phyloP scores from a whole-genome alignment of 768 basidiomycete genomes.

The Tricholoma furcatifolium region DNA sequence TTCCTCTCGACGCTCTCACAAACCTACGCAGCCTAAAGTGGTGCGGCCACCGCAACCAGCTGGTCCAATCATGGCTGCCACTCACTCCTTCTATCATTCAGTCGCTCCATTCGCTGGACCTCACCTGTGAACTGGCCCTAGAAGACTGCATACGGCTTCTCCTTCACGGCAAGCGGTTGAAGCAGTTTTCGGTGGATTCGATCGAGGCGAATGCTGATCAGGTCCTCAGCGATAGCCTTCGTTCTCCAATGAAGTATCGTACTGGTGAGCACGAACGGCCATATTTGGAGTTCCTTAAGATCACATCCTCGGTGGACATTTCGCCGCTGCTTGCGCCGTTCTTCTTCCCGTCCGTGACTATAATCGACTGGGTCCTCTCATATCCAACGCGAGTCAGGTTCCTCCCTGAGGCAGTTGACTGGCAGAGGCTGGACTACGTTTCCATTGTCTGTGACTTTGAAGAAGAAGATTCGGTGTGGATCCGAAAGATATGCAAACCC shows the following conservation, averaged over 20 bases:
- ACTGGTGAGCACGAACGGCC: conserved; percentile 1
- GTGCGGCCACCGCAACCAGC: background rate
- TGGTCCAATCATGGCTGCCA: conserved; percentile 4
- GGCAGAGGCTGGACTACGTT: background rate
- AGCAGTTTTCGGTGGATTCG: background rate
- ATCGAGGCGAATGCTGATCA: background rate
- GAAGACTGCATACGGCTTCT: conserved; percentile 1
- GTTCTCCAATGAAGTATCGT: background rate
- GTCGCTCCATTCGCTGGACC: conserved; percentile 1
- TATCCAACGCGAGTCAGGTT: background rate
- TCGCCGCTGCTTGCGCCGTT: conserved; percentile 2
- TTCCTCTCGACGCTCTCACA: conserved; percentile 6
- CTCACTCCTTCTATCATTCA: conserved; percentile 3
- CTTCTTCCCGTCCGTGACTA: conserved; percentile 4
- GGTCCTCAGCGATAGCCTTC: background rate
- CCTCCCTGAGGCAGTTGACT: conserved; percentile 3
- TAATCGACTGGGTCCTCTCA: background rate
- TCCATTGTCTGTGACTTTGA: background rate
- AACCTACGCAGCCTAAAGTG: background rate
- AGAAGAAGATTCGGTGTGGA: conserved; percentile 3
- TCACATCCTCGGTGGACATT: background rate
- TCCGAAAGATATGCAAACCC: background rate
- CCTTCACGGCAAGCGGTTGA: conserved; percentile 6
- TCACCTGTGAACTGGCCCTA: conserved; percentile 1
- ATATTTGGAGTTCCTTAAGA: conserved; percentile 1